phyloP scores from a whole-genome alignment of 306 rosid genomes.

The Macrotyloma uniflorum region DNA sequence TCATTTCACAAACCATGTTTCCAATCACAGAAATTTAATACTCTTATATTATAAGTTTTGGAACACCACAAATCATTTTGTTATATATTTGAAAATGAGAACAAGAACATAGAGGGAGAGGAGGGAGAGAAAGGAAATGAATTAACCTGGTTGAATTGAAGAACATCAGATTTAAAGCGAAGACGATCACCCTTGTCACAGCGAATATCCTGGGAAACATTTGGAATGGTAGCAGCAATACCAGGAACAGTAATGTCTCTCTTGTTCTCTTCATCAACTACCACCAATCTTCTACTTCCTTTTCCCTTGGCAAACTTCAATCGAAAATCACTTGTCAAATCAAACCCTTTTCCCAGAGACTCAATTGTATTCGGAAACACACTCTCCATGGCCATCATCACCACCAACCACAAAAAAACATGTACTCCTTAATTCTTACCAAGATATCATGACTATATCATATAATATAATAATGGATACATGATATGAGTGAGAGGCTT shows the following conservation, averaged over 20 bases:
- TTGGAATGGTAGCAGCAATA: conserved; percentile 39
- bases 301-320: conserved; percentile 63
- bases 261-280: conserved; percentile 53
- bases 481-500: no score
- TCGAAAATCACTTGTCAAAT: conserved; percentile 72
- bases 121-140: no score
- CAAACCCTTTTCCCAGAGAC: conserved; percentile 77
- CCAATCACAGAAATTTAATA: no score
- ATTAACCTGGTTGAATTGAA: conserved; percentile 70
- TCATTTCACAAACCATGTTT: no score
- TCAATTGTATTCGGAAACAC: conserved; percentile 54
- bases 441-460: neutral
- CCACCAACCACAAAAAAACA: neutral
- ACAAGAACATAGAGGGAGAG: neutral
- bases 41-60: no score
- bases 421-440: no score
- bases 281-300: conserved; percentile 53
- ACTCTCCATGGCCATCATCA: conserved; percentile 29
- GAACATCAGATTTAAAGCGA: conserved; percentile 81
- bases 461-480: no score
- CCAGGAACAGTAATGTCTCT: conserved; percentile 71
- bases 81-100: no score
- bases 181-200: conserved; percentile 84
- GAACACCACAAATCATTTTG: no score
- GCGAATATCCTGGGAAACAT: conserved; percentile 70